Evolutionary conservation across 345 rosid species (phyloP).

Genomic region (Luvunga scandens): DNA sequence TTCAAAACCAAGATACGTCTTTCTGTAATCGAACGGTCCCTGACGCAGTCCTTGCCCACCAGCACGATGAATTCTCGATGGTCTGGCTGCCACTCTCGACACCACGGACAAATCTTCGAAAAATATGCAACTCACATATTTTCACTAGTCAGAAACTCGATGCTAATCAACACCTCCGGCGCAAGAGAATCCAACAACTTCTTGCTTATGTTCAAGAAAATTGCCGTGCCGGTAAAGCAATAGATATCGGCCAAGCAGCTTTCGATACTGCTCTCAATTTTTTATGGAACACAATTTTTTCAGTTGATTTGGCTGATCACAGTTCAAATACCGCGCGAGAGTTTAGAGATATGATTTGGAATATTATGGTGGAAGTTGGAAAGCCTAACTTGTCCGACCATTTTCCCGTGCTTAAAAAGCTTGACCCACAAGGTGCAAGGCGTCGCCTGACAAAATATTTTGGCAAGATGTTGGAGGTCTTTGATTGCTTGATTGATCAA

Average conservation of each 20-base stretch:
- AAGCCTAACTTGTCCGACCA: constrained; percentile 36
- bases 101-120: constrained; percentile 33
- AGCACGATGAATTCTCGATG: constrained; percentile 1
- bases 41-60: background rate
- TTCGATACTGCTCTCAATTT: constrained; percentile 22
- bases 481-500: constrained; percentile 24
- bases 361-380: constrained; percentile 18
- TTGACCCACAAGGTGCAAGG: constrained; percentile 33
- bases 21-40: constrained; percentile 23
- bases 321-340: constrained; percentile 15
- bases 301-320: constrained; percentile 23
- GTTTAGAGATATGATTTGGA: constrained; percentile 18
- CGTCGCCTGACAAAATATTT: constrained; percentile 14
- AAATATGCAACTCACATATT: constrained; percentile 23
- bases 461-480: constrained; percentile 20
- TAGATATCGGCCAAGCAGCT: constrained; percentile 31
- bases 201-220: constrained; percentile 14
- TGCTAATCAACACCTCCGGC: constrained; percentile 16
- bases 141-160: constrained; percentile 32
- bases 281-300: constrained; percentile 25
- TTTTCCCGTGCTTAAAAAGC: constrained; percentile 26
- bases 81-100: constrained; percentile 8
- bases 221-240: constrained; percentile 12
- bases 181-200: constrained; percentile 23
- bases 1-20: constrained; percentile 26